These are phyloP conservation scores for Pseudogymnoascus verrucosus DNA, from an alignment of 2,329 filamentous ascomycete species.

Conservation along the genomic window DNA sequence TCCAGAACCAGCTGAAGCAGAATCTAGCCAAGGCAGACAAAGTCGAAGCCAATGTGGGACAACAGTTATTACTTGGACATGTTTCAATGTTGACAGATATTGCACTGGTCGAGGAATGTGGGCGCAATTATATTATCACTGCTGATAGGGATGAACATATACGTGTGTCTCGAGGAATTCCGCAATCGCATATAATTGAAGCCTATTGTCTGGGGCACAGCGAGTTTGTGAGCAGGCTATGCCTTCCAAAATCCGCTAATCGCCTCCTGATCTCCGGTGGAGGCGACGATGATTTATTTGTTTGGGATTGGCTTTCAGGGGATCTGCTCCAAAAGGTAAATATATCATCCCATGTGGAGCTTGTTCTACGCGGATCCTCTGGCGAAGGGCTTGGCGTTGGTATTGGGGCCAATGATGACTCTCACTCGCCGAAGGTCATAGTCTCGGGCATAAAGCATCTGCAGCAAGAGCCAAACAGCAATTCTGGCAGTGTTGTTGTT, in stretches of 20 bases:
- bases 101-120: conserved; percentile 44
- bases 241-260: conserved; percentile 47
- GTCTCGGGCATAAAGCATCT: conserved; percentile 29
- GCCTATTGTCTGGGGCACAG: conserved; percentile 81
- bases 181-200: conserved; percentile 84
- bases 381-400: neutral
- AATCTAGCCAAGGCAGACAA: conserved; percentile 27
- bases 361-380: conserved; percentile 22
- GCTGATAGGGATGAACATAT: conserved; percentile 76
- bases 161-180: conserved; percentile 70
- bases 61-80: conserved; percentile 77
- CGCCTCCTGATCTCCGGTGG: conserved; percentile 76
- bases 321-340: conserved; percentile 46
- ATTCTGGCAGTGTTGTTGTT: conserved; percentile 39
- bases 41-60: conserved; percentile 52
- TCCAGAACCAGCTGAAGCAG: conserved; percentile 49
- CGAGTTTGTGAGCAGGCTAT: conserved; percentile 73
- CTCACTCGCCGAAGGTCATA: conserved; percentile 25
- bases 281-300: conserved; percentile 68
- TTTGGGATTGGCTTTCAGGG: conserved; percentile 67
- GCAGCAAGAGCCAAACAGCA: conserved; percentile 24
- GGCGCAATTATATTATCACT: conserved; percentile 54
- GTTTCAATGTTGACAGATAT: conserved; percentile 90
- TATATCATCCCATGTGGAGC: conserved; percentile 38
- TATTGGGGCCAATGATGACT: conserved; percentile 10